These are phyloP conservation scores for Crithidia brevicula DNA, from an alignment of 208 protist species.

Conservation along the genomic window DNA sequence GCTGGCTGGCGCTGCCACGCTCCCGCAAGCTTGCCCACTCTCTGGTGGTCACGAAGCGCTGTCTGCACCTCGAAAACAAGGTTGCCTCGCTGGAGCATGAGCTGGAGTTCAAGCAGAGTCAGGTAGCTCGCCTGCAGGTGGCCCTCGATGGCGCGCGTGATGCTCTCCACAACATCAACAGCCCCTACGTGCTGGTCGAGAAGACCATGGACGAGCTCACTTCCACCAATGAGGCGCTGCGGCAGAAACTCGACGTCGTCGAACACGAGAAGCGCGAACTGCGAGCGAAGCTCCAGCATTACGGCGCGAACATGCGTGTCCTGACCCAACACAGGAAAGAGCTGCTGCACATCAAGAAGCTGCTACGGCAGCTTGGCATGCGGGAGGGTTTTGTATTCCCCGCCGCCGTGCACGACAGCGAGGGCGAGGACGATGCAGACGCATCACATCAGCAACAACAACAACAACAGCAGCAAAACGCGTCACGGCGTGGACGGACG, in stretches of 20 bases:
- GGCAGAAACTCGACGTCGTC: conserved; percentile 48
- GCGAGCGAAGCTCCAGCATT: conserved; percentile 51
- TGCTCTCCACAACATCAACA: conserved; percentile 87
- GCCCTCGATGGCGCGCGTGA: conserved; percentile 76
- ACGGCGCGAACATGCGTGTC: conserved; percentile 57
- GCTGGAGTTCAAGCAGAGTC: conserved; percentile 66
- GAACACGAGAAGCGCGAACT: conserved; percentile 63
- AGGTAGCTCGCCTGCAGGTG: conserved; percentile 72
- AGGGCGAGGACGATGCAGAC: neutral
- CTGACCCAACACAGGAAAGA: conserved; percentile 77
- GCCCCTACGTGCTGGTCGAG: conserved; percentile 83
- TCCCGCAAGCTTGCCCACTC: conserved; percentile 83
- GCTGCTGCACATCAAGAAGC: conserved; percentile 75
- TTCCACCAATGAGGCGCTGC: conserved; percentile 57
- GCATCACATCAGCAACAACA: too few species aligned
- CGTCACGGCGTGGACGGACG: neutral
- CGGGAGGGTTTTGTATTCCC: conserved; percentile 46
- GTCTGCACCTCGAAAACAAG: conserved; percentile 87
- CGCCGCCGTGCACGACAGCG: conserved; percentile 3
- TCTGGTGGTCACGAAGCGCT: conserved; percentile 85
- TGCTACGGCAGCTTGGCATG: conserved; percentile 68
- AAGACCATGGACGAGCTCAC: conserved; percentile 65
- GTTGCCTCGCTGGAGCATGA: conserved; percentile 64
- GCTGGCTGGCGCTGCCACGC: conserved; percentile 67
- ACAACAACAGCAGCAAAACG: neutral